Evolutionary conservation across 192 early-diverging fungal genomes (phyloP), one percentile per base, ranked within the genome.

Genomic region (Rhizophlyctis rosea): DNA sequence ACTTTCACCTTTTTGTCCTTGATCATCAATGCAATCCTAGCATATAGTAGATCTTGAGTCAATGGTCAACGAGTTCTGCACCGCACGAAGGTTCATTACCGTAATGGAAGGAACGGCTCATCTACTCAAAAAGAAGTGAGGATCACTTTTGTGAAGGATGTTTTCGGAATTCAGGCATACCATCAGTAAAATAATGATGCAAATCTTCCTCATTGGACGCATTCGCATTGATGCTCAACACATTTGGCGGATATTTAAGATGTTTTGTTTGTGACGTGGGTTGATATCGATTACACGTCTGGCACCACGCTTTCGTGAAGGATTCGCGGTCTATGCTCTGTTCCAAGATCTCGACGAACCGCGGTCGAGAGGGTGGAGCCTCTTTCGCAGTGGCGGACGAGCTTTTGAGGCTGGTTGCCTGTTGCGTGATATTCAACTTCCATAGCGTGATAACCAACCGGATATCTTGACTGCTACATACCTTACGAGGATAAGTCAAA

Each of bases 251-350:
- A 4, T 74, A 70, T 44, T 80, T 81, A 18, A 92, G 73, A 16
- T 76, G 70, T 60, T 90, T 91, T 32, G 78, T 83, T 29, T 91
- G 90, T 0, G 83, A 79, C 16, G 85, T 87, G 4, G 90, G 82
- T 57, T 91, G 90, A 67, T 95, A 96, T 68, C 86, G 80, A 34
- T 85, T 85, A 71, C 96, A 98, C 24, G 71, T 65, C 3, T 83
- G 61, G 61, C 96, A 98, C 90, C 91, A 95, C 18, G 92, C 93
- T 52, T 86, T 89, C 11, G 88, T 92, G 50, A 78, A 74, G 1
- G 84, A 76, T 49, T 91, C 87, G 14, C 88, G 69, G 25, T 81
- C 78, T 30, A 93, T 69, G 54, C 63, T 73, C 4, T 51, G 35
- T 61, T 74, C 34, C 59, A 80, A 48, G 2, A 76, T 57, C 24